Evolutionary conservation across 2,329 filamentous ascomycete species (phyloP).

Genomic region (Celoporthe dispersa): DNA sequence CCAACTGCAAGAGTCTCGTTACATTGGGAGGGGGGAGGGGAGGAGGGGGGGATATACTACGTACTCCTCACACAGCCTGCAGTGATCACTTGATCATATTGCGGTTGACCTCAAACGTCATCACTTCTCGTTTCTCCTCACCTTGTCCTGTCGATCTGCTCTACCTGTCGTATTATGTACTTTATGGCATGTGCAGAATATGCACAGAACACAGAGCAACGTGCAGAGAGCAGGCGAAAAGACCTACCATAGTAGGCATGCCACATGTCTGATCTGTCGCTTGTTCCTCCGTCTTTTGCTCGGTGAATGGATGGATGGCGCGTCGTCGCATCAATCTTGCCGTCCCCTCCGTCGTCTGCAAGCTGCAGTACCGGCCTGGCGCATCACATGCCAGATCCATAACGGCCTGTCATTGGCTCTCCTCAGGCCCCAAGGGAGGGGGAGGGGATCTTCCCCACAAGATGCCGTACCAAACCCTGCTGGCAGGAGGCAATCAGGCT

Average conservation of each 20-base stretch:
- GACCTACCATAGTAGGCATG: no score
- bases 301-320: conserved; percentile 3
- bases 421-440: neutral
- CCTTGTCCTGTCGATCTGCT: conserved; percentile 5
- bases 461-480: neutral
- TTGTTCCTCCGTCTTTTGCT: no score
- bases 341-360: neutral
- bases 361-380: neutral
- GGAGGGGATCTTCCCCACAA: neutral
- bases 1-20: neutral
- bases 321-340: conserved; percentile 19
- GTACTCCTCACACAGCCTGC: neutral
- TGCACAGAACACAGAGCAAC: no score
- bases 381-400: conserved; percentile 22
- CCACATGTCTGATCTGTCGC: no score
- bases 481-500: no score
- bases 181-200: no score
- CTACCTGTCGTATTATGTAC: neutral
- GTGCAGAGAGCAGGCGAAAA: no score
- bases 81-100: neutral
- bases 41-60: neutral
- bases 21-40: neutral
- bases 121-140: neutral
- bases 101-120: conserved; percentile 6
- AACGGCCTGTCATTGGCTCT: neutral